phyloP scores from a whole-genome alignment of 1,284 basidiomycete species.

The Rhizopogon parksii region DNA sequence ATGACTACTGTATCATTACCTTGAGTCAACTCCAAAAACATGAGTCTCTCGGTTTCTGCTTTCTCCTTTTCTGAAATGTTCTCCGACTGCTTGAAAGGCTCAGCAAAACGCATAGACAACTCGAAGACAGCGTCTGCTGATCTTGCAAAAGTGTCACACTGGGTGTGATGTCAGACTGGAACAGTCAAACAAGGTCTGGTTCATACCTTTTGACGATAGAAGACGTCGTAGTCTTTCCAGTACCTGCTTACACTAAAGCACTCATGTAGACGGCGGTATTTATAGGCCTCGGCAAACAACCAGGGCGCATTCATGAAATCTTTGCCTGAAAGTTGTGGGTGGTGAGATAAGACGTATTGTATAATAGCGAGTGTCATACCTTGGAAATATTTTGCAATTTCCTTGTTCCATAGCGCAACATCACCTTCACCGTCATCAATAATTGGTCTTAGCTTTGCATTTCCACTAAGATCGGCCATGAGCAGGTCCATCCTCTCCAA shows the following conservation, averaged over 20 bases:
- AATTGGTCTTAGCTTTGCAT: slow-evolving; percentile 78
- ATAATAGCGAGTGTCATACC: slow-evolving; percentile 37
- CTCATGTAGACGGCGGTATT: slow-evolving; percentile 93
- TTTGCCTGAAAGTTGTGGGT: slow-evolving; percentile 48
- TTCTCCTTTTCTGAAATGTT: slow-evolving; percentile 52
- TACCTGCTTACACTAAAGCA: slow-evolving; percentile 91
- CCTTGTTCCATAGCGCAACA: slow-evolving; percentile 95
- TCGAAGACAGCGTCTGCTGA: slow-evolving; percentile 93
- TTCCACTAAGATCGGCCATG: slow-evolving; percentile 76
- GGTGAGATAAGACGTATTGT: neutral
- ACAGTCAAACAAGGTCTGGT: neutral
- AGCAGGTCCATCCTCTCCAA: slow-evolving; percentile 83
- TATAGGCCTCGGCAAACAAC: slow-evolving; percentile 97
- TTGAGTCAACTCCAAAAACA: slow-evolving; percentile 95
- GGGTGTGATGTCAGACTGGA: slow-evolving; percentile 14
- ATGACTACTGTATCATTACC: slow-evolving; percentile 30
- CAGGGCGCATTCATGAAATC: slow-evolving; percentile 96
- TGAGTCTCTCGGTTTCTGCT: slow-evolving; percentile 74
- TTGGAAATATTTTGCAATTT: slow-evolving; percentile 89
- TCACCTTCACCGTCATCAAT: slow-evolving; percentile 92
- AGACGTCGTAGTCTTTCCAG: slow-evolving; percentile 87
- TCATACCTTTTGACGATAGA: slow-evolving; percentile 81
- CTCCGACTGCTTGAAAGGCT: slow-evolving; percentile 67
- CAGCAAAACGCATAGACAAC: slow-evolving; percentile 87
- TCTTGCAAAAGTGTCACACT: slow-evolving; percentile 95